Evolutionary conservation across 2,329 filamentous ascomycete species (phyloP).

Genomic region (Xylaria sp.): DNA sequence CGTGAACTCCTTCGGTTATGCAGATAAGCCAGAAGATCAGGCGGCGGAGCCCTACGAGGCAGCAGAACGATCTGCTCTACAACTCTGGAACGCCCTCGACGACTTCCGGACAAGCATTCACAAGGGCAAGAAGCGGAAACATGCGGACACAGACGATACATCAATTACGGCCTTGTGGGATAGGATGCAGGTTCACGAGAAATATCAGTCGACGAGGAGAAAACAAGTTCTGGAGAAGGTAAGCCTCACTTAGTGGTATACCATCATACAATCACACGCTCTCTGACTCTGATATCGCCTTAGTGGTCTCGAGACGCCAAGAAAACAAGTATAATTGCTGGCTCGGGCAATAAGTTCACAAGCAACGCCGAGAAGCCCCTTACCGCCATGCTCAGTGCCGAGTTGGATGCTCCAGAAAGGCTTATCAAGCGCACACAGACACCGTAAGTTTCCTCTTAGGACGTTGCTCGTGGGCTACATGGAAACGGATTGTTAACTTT

Average conservation of each 20-base stretch:
- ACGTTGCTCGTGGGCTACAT: not conserved
- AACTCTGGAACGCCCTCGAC: constrained; percentile 82
- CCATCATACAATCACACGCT: not conserved
- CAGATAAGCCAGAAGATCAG: constrained; percentile 50
- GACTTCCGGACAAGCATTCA: constrained; percentile 68
- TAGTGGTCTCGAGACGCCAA: constrained; percentile 85
- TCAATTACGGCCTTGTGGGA: constrained; percentile 73
- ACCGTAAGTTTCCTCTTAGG: constrained; percentile 47
- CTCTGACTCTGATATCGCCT: not conserved
- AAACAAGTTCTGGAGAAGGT: constrained; percentile 73
- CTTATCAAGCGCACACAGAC: constrained; percentile 72
- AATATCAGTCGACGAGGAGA: constrained; percentile 63
- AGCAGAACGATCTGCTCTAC: constrained; percentile 83
- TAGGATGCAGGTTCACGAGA: constrained; percentile 70
- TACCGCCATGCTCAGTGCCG: constrained; percentile 70
- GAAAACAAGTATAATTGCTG: constrained; percentile 60
- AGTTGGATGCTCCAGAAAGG: constrained; percentile 69
- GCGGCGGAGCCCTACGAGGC: constrained; percentile 66
- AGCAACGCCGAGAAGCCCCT: constrained; percentile 63
- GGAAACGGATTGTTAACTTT: constrained; percentile 10
- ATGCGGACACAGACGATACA: constrained; percentile 58
- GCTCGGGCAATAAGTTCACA: constrained; percentile 58
- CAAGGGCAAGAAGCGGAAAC: constrained; percentile 67
- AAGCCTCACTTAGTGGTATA: not conserved
- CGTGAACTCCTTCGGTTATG: constrained; percentile 72